Evolutionary conservation across 2,329 filamentous ascomycete species (phyloP).

Genomic region (Anisogramma anomala): DNA sequence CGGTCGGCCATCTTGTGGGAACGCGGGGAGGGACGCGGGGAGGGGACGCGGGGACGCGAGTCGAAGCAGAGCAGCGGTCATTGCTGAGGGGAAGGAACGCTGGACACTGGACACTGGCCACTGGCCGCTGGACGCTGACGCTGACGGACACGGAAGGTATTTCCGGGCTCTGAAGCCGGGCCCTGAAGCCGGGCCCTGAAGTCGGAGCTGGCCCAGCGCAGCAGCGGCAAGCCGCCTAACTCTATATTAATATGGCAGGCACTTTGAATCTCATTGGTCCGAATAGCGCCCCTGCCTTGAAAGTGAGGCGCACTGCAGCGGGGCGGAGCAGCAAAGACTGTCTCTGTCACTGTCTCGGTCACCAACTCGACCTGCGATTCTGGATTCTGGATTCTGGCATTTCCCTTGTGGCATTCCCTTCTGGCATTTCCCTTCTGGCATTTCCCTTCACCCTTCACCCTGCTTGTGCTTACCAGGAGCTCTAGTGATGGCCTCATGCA

Average conservation of each 20-base stretch:
- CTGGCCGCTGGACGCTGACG: no score
- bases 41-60: no score
- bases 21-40: no score
- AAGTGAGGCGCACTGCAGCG: conserved; percentile 6
- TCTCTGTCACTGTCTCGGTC: neutral
- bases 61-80: no score
- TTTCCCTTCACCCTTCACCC: neutral
- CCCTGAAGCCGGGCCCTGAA: no score
- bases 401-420: neutral
- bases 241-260: neutral
- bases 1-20: no score
- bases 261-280: conserved; percentile 6
- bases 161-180: no score
- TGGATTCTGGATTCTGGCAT: neutral
- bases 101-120: no score
- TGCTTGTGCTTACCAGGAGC: no score
- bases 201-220: neutral
- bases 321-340: conserved; percentile 7
- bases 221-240: neutral
- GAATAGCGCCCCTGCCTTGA: conserved; percentile 3
- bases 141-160: no score
- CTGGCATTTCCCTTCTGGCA: neutral
- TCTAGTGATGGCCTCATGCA: neutral
- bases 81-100: no score
- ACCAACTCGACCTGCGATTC: neutral